Percentiles rank a stretch among this genome's conserved stretches.
Conservation (phyloP, 2,329 filamentous ascomycete genomes). For the Colletotrichum cordylinicola region DNA sequence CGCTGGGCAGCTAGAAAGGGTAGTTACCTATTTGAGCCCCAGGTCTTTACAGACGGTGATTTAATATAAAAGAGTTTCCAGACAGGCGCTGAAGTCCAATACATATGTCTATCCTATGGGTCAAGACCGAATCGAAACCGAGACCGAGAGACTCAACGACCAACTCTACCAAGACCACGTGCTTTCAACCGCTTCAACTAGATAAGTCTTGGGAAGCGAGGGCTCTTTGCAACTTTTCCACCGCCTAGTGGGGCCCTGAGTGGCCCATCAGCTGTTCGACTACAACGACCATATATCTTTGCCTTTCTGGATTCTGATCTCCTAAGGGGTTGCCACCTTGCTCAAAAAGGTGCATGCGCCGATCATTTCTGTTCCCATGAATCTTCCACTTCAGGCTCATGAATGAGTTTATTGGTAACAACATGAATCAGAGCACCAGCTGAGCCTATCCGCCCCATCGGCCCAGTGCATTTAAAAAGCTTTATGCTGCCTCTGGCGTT, state of each 20-base stretch:
- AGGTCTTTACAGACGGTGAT: neutral
- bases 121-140: neutral
- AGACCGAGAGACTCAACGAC: neutral
- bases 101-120: neutral
- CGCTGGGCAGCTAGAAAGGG: neutral
- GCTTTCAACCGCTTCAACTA: neutral
- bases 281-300: neutral
- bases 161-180: neutral
- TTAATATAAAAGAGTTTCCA: neutral
- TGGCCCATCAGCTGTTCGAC: neutral
- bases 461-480: neutral
- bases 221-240: neutral
- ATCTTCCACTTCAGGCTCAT: neutral
- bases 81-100: neutral
- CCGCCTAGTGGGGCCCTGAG: neutral
- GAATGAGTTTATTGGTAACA: neutral
- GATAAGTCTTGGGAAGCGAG: neutral
- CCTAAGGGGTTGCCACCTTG: neutral
- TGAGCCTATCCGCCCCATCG: neutral
- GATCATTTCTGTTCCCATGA: neutral
- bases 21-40: neutral
- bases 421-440: neutral
- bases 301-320: neutral
- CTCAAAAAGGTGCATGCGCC: accelerated
- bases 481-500: neutral